Conservation (phyloP, 2,329 filamentous ascomycete species). For the Coleophoma cylindrospora region DNA sequence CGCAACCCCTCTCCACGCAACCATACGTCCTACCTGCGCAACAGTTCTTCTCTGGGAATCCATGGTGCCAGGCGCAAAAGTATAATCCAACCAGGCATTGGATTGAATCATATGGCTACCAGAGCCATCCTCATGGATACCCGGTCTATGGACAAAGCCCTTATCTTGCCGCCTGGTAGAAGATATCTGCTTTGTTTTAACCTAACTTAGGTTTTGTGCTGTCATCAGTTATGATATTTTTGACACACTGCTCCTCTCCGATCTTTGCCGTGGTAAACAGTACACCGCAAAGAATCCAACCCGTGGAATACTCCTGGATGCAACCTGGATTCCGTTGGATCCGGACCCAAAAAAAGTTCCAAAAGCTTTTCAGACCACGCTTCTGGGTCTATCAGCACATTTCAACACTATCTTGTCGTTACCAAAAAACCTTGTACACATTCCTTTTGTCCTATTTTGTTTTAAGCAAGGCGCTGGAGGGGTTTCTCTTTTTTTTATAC, state of each 20-base stretch:
- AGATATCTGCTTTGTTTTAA: background rate
- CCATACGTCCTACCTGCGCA: constrained; percentile 15
- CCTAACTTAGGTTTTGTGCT: no score
- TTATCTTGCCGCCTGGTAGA: no score
- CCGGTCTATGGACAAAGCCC: background rate
- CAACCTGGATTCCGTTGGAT: background rate
- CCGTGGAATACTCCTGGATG: no score
- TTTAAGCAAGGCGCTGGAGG: constrained; percentile 15
- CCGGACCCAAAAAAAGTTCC: constrained; percentile 5
- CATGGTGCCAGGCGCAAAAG: constrained; percentile 11
- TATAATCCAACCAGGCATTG: constrained; percentile 9
- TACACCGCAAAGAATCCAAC: constrained; percentile 8
- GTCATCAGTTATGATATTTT: background rate
- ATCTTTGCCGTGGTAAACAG: constrained; percentile 14
- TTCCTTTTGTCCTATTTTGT: constrained; percentile 6
- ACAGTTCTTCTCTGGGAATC: constrained; percentile 11
- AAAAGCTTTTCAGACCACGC: background rate
- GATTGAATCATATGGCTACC: constrained; percentile 12
- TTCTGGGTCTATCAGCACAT: no score
- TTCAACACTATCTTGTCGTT: constrained; percentile 1
- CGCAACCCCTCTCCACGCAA: background rate
- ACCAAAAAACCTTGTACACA: constrained; percentile 16
- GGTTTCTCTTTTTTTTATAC: constrained; percentile 2
- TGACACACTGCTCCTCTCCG: constrained; percentile 1
- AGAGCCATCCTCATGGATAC: constrained; percentile 9